Base-by-base conservation (phyloP, 2,329 filamentous ascomycete species). In the Aspergillus pseudotamarii region DNA sequence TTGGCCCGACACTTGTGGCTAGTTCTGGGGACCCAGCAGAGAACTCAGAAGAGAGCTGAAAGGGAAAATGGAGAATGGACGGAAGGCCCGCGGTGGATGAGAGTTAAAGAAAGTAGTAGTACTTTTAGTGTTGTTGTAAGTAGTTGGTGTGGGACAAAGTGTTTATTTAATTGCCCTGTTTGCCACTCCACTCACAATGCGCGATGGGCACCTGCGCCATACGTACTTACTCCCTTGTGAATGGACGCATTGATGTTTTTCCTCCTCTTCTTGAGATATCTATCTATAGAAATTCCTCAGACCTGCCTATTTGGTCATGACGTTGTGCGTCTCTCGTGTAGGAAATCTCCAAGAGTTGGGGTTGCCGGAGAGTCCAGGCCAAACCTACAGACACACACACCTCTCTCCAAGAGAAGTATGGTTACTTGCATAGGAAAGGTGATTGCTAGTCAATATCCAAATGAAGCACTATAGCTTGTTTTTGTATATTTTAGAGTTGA, bases 121-220 rank as follows among this genome's bases (percentile, higher is more conserved):
- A 38, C 51, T 55, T 41, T 54, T 54, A 54, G 51, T 54, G 51
- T 36, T 36, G 28, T 54, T 36, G 32, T 12, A 36, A 36, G 14
- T 23, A 26, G 26, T 26, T 26, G 16, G 32, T 54, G 32, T 54
- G 50, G 50, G 50, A 11, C 36, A 54, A 54, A 26, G 32, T 55
- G 51, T 55, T 55, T 55, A 26, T 55, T 38, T 41, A 41, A 38
- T 38, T 55, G 51, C 51, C 34, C 51, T 55, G 51, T 55, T 55
- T 38, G 51, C 51, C 51, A 55, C 51, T 38, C 51, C 51, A 55
- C 51, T 38, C 51, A 28, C 21, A 54, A 19, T 53, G 50, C 16
- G 19, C 51, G 10, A 53, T 19, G 19, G 23, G 50, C n/a, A 21
- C 23, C 34, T 55, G 21, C 30, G 51, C 32, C 51, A 55, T 23